Percentiles rank a stretch among this genome's conserved stretches.
phyloP scores from a whole-genome alignment of 495 filamentous ascomycete species.

The Clavariopsis aquatica region DNA sequence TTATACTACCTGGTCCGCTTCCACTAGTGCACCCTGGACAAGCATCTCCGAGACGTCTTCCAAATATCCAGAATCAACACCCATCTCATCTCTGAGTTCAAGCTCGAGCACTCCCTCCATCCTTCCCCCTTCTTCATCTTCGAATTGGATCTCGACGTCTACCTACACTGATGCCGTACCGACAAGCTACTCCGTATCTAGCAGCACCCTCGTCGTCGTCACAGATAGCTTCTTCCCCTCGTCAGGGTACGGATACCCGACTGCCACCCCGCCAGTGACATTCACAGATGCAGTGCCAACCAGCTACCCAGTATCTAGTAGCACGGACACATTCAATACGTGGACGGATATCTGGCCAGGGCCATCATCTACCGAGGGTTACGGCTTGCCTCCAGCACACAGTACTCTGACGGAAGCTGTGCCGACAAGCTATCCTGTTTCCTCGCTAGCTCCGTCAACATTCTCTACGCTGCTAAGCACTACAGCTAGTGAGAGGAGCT shows the following conservation, averaged over 20 bases:
- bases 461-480: background rate
- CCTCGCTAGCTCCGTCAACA: background rate
- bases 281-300: background rate
- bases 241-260: too few relatives aligned
- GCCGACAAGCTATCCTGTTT: too few relatives aligned
- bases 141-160: background rate
- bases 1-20: background rate
- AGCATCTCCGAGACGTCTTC: background rate
- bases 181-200: background rate
- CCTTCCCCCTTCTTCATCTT: background rate
- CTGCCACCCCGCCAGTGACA: too few relatives aligned
- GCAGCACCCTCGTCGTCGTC: too few relatives aligned
- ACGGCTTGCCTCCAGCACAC: too few relatives aligned
- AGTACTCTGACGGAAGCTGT: too few relatives aligned
- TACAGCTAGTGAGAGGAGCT: background rate
- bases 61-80: too few relatives aligned
- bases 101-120: background rate
- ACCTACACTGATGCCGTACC: background rate
- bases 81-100: background rate
- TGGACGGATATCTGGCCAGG: background rate
- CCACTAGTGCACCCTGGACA: too few relatives aligned
- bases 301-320: too few relatives aligned
- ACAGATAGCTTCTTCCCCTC: background rate
- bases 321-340: too few relatives aligned
- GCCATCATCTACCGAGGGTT: too few relatives aligned